Percentiles rank a stretch among this genome's conserved stretches.
phyloP scores from a whole-genome alignment of 176 grass and related monocot species.

The Tuctoria greenei region DNA sequence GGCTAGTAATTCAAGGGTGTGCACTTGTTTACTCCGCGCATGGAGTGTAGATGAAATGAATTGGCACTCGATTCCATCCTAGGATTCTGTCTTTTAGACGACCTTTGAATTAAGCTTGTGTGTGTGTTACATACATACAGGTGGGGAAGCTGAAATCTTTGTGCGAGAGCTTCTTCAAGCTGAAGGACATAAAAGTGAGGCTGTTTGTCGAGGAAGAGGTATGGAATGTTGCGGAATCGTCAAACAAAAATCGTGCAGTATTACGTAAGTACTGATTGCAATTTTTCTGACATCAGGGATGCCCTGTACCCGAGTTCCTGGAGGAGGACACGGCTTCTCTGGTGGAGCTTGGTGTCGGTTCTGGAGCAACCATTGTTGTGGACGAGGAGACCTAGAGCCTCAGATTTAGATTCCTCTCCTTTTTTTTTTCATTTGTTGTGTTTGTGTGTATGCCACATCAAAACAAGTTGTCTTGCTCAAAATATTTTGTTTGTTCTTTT shows the following conservation, averaged over 20 bases:
- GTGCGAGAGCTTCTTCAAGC: slow-evolving; percentile 90
- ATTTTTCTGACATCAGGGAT: slow-evolving; percentile 44
- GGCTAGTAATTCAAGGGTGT: not conserved
- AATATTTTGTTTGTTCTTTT: too few relatives aligned
- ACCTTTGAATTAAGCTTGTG: not conserved
- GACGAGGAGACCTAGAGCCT: slow-evolving; percentile 81
- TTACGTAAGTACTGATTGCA: too few relatives aligned
- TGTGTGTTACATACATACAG: slow-evolving; percentile 47
- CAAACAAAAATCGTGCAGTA: too few relatives aligned
- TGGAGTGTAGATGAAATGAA: not conserved
- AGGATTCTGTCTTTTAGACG: not conserved
- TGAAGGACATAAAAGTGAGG: slow-evolving; percentile 73
- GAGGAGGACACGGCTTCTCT: slow-evolving; percentile 76
- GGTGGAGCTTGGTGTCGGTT: slow-evolving; percentile 64
- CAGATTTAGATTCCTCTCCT: not conserved
- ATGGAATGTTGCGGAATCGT: not conserved
- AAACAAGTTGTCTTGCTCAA: too few relatives aligned
- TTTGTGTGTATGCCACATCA: not conserved
- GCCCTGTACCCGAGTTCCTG: slow-evolving; percentile 55
- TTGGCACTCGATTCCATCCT: not conserved
- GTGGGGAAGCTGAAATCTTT: slow-evolving; percentile 79
- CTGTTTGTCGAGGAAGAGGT: slow-evolving; percentile 90
- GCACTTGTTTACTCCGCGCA: not conserved
- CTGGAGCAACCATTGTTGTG: slow-evolving; percentile 61
- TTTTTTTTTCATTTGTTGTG: not conserved